Base-by-base conservation (phyloP, 306 rosid genomes). In the Crotalaria pallida region DNA sequence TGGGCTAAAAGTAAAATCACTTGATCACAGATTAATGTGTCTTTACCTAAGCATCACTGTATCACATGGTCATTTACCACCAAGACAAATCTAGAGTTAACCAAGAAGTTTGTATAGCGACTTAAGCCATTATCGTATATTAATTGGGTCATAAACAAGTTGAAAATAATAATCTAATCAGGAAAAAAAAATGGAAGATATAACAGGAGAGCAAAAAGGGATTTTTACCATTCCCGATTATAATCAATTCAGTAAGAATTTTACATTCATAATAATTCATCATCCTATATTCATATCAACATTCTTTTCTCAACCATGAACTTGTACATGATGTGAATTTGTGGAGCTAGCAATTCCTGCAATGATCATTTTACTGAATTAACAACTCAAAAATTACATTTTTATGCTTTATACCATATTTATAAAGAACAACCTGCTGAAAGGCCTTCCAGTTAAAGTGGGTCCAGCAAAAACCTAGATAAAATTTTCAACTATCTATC, bases 401-500 rank as follows among this genome's bases (percentile, higher is more conserved):
- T 55, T 33, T 31, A 69, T 71, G 81, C 59, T 65, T 73, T 69
- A 21, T 29, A 73, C 57, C 12, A 15, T 10, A 24, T 27, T 67
- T 40, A 17, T 61, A 57, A 41, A 29, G 43, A 21, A 50, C 64
- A 70, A 48, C 22, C 44, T 45, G 51, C 66, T 34, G 38, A 74
- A 56, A 51, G 16, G 52, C 73, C 53, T 16, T 56, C 49, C 74
- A 48, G 69, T 3, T 29, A 70, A 48, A 71, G 57, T 65, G 62
- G 72, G 58, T 74, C 53, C 29, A 18, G 80, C 64, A 63, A 85
- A 78, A 75, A 73, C 67, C 73, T 65, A 73, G 56, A 75, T 33
- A 45, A 47, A 69, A 36, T 68, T 69, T 31, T 69, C 45, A 43
- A 66, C 83, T 77, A 73, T 57, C 84, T 79, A 87, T 95, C 92